Percentiles rank a stretch among this genome's conserved stretches.
Evolutionary conservation across 2,329 filamentous ascomycete genomes (phyloP).

Genomic region (Endoconidiophora laricicola): DNA sequence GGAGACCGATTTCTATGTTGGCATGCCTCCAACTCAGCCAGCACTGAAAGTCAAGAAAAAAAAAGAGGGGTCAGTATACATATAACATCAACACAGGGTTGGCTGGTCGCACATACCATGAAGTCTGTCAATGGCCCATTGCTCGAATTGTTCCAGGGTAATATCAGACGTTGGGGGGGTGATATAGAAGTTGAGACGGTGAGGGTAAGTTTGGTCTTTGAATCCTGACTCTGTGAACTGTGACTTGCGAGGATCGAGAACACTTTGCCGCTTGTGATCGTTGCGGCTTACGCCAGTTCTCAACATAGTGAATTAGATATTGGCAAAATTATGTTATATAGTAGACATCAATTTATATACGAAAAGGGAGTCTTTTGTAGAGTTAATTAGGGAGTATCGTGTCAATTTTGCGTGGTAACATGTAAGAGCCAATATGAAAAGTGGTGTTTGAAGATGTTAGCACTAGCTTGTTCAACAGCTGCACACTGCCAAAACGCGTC

Average conservation of each 20-base stretch:
- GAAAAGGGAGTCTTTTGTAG: not conserved
- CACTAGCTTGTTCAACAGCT: not conserved
- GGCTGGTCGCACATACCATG: constrained; percentile 38
- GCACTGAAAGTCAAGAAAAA: constrained; percentile 32
- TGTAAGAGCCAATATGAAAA: not conserved
- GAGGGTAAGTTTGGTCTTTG: constrained; percentile 62
- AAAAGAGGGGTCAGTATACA: constrained; percentile 14
- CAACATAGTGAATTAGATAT: constrained; percentile 24
- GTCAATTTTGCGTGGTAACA: no score
- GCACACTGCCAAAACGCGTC: not conserved
- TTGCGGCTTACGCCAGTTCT: constrained; percentile 35
- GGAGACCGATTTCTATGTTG: constrained; percentile 80
- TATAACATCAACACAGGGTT: not conserved
- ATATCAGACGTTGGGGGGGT: constrained; percentile 84
- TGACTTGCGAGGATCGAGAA: constrained; percentile 64
- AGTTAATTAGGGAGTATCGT: not conserved
- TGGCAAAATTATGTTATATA: not conserved
- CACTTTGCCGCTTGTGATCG: constrained; percentile 57
- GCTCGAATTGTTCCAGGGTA: constrained; percentile 91
- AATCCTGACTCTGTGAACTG: constrained; percentile 68
- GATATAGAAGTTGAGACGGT: constrained; percentile 84
- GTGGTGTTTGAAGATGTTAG: not conserved
- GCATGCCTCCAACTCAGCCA: constrained; percentile 82
- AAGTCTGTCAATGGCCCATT: constrained; percentile 91
- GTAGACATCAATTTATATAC: not conserved